Conservation (phyloP, 2,329 filamentous ascomycete genomes). For the Neurospora sp. region DNA sequence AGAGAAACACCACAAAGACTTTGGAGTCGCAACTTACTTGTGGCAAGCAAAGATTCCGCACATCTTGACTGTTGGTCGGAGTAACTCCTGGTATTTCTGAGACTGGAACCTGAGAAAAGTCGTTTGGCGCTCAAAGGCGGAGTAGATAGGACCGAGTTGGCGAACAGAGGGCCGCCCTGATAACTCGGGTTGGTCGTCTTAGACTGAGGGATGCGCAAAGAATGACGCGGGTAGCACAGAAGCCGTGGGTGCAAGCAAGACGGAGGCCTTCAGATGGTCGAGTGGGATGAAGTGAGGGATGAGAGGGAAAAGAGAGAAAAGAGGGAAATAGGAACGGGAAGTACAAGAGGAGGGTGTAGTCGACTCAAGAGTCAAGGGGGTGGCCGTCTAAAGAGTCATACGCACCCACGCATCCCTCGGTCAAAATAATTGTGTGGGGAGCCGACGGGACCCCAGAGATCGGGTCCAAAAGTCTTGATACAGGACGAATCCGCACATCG, state of each 20-base stretch:
- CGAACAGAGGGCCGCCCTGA: constrained; percentile 14
- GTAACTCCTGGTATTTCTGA: constrained; percentile 2
- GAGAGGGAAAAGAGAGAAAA: constrained; percentile 6
- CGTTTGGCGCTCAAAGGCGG: constrained; percentile 12
- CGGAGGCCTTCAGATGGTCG: constrained; percentile 8
- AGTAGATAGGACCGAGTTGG: constrained; percentile 14
- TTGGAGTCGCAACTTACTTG: constrained; percentile 45
- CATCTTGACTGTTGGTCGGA: constrained; percentile 41
- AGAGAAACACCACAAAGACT: constrained; percentile 4
- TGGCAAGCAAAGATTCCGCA: constrained; percentile 97
- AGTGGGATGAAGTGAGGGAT: constrained; percentile 7
- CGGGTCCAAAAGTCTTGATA: constrained; percentile 10
- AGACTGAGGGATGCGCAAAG: constrained; percentile 4
- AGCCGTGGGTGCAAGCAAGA: not conserved
- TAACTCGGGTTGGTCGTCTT: constrained; percentile 8
- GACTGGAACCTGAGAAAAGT: constrained; percentile 7
- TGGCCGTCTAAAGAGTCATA: constrained; percentile 9
- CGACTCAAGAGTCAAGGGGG: not conserved
- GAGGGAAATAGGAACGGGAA: not conserved
- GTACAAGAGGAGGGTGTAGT: not conserved
- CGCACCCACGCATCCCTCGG: constrained; percentile 1
- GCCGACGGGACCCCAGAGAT: constrained; percentile 1
- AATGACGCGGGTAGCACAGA: not conserved
- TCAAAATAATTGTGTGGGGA: constrained; percentile 12
- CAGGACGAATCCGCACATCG: not conserved